Percentiles rank a stretch among this genome's conserved stretches.
Conservation (phyloP, 495 filamentous ascomycete species). For the Aspergillus sparsus region DNA sequence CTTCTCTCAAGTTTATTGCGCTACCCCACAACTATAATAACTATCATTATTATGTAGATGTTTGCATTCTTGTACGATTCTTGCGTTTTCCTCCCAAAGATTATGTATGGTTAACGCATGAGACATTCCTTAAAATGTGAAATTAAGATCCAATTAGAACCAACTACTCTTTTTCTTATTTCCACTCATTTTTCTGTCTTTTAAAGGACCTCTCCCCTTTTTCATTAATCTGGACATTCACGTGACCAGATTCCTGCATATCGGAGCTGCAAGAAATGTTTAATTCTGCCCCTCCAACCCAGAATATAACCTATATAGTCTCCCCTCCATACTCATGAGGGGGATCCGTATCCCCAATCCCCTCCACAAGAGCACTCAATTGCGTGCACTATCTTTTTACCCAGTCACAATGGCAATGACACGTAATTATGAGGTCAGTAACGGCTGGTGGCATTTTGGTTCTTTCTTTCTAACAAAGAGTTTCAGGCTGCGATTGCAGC, state of each 20-base stretch:
- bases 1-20: not conserved
- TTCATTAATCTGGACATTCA: not conserved
- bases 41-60: slow-evolving; percentile 10
- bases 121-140: too few species aligned
- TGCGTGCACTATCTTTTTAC: slow-evolving; percentile 35
- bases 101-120: not conserved
- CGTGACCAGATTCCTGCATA: not conserved
- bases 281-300: slow-evolving; percentile 12
- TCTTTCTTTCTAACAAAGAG: too few species aligned
- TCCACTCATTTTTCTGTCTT: not conserved
- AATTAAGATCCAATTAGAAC: not conserved
- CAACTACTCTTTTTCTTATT: not conserved
- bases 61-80: slow-evolving; percentile 10
- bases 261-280: not conserved
- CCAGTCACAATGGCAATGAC: slow-evolving; percentile 42
- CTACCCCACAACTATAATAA: slow-evolving; percentile 7
- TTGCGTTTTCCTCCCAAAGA: not conserved
- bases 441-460: not conserved
- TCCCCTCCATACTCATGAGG: slow-evolving; percentile 25
- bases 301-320: slow-evolving; percentile 4
- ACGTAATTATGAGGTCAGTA: slow-evolving; percentile 47
- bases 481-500: slow-evolving; percentile 72
- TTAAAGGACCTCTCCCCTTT: too few species aligned
- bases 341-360: slow-evolving; percentile 17
- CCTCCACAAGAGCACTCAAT: slow-evolving; percentile 23